phyloP scores from a whole-genome alignment of 345 rosid genomes.

The Eucalyptus sideroxylon region DNA sequence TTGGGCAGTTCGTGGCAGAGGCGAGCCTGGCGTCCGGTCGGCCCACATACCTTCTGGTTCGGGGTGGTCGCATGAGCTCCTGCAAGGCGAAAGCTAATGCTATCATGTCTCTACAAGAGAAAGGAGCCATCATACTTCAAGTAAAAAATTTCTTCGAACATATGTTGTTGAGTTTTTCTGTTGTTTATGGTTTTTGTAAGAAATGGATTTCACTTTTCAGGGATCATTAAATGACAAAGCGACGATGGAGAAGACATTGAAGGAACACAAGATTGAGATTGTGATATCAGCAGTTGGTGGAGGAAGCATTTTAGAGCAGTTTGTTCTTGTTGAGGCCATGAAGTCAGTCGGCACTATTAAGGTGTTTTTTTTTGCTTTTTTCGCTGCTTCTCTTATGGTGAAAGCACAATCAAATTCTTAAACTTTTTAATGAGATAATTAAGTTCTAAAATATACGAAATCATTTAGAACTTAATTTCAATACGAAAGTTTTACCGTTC shows the following conservation, averaged over 20 bases:
- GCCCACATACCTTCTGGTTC: conserved; percentile 35
- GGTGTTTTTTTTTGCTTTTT: conserved; percentile 3
- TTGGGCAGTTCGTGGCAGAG: conserved; percentile 39
- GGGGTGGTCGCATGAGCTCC: conserved; percentile 3
- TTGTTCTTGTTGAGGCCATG: conserved; percentile 24
- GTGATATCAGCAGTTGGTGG: conserved; percentile 60
- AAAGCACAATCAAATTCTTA: background rate
- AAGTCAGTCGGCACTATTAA: conserved; percentile 39
- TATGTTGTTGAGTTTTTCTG: background rate
- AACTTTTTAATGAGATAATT: background rate
- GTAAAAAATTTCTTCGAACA: background rate
- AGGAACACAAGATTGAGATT: conserved; percentile 35
- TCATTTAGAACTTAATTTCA: background rate
- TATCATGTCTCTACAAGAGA: conserved; percentile 18
- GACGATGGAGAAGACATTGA: conserved; percentile 33
- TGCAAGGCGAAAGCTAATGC: conserved; percentile 1
- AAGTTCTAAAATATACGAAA: background rate
- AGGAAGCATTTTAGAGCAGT: conserved; percentile 14
- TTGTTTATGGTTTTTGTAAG: background rate
- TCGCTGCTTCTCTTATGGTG: background rate
- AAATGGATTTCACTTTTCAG: background rate
- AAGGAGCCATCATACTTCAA: conserved; percentile 34
- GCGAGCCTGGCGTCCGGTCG: conserved; percentile 41
- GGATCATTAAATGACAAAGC: conserved; percentile 22
- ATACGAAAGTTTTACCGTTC: rapidly evolving